phyloP scores from a whole-genome alignment of 148 eudicot species.

The Heliosperma pusillum region DNA sequence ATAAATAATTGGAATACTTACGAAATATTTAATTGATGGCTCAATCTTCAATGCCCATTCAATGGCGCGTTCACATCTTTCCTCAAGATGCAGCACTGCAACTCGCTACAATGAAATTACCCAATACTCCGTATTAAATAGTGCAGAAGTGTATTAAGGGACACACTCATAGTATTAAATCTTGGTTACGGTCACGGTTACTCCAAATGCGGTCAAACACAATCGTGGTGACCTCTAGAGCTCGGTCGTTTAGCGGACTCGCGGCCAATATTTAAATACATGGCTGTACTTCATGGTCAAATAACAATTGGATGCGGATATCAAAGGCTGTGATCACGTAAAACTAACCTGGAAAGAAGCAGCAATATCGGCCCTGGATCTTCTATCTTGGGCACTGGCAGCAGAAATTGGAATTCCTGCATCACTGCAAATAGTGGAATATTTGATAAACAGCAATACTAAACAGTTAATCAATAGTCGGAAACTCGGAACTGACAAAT shows the following conservation, averaged over 20 bases:
- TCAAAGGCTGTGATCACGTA: background rate
- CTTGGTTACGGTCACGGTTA: too few relatives aligned
- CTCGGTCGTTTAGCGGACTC: too few relatives aligned
- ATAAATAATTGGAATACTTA: conserved; percentile 25
- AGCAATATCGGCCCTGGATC: conserved; percentile 82
- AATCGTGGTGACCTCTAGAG: too few relatives aligned
- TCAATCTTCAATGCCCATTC: conserved; percentile 90
- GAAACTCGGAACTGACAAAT: conserved; percentile 7
- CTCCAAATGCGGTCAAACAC: too few relatives aligned
- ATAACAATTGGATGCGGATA: background rate
- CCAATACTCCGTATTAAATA: conserved; percentile 12
- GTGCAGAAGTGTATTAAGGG: conserved; percentile 3
- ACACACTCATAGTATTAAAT: too few relatives aligned
- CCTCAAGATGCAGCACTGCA: conserved; percentile 92
- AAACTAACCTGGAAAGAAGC: conserved; percentile 86
- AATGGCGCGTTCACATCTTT: conserved; percentile 87
- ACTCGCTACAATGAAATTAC: conserved; percentile 56
- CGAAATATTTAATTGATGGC: conserved; percentile 79
- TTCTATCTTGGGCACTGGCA: conserved; percentile 72
- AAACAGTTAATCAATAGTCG: background rate
- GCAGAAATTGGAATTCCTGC: conserved; percentile 66
- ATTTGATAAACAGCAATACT: conserved; percentile 10
- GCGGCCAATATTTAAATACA: too few relatives aligned
- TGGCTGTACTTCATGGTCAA: background rate
- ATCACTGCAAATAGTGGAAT: conserved; percentile 42